Evolutionary conservation across 2,329 filamentous ascomycete species (phyloP).

Genomic region (Juglanconis juglandina): DNA sequence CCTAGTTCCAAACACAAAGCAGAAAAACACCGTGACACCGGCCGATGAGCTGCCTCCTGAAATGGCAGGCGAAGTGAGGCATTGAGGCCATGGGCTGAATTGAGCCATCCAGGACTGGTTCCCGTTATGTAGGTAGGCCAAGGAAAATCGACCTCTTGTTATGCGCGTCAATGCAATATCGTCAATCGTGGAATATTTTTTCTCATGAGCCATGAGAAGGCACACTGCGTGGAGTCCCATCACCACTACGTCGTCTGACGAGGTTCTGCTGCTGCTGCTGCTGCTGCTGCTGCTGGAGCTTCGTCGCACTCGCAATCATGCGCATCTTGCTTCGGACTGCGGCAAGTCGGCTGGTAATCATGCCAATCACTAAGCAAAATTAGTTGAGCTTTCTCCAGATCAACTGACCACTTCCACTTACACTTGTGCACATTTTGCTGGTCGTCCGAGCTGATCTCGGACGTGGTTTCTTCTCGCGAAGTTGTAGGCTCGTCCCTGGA

Average conservation of each 20-base stretch:
- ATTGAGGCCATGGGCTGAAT: not conserved
- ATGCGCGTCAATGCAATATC: constrained; percentile 23
- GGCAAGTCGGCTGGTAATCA: constrained; percentile 56
- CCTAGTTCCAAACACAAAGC: not conserved
- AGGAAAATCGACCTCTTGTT: not conserved
- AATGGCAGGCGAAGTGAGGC: not conserved
- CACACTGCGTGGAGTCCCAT: constrained; percentile 53
- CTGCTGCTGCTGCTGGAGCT: constrained; percentile 35
- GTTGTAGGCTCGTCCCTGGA: constrained; percentile 41
- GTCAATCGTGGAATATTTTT: constrained; percentile 27
- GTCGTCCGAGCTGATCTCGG: constrained; percentile 63
- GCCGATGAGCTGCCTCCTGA: not conserved
- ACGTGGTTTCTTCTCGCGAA: constrained; percentile 39
- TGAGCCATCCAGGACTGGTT: not conserved
- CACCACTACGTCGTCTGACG: constrained; percentile 51
- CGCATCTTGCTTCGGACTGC: constrained; percentile 59
- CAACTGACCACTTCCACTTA: constrained; percentile 39
- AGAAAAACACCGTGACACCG: not conserved
- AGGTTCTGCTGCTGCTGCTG: constrained; percentile 38
- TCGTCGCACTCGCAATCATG: constrained; percentile 57
- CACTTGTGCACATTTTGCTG: constrained; percentile 70
- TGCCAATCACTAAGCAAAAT: constrained; percentile 53
- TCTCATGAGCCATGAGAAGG: constrained; percentile 42
- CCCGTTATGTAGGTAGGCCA: not conserved
- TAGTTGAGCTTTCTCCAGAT: constrained; percentile 17